phyloP scores from a whole-genome alignment of 2,329 filamentous ascomycete species.

The Cladosporium sp. region DNA sequence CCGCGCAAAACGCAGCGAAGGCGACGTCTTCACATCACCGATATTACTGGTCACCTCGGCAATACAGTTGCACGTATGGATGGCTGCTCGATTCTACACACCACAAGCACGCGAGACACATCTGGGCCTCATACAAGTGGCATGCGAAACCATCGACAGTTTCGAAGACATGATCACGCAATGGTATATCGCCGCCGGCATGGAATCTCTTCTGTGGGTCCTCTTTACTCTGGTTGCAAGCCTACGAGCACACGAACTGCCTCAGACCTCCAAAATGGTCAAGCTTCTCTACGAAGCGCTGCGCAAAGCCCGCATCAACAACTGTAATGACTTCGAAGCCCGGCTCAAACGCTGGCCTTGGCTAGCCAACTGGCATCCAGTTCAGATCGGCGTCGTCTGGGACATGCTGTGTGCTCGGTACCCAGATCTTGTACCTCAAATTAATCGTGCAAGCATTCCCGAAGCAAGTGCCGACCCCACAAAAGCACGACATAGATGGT shows the following conservation, averaged over 20 bases:
- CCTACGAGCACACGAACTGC: conserved; percentile 10
- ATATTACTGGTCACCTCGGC: conserved; percentile 13
- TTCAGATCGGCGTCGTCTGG: conserved; percentile 10
- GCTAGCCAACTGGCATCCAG: conserved; percentile 12
- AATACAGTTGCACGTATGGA: conserved; percentile 16
- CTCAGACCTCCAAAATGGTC: background rate
- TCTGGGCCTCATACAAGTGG: conserved; percentile 5
- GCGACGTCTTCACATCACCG: conserved; percentile 1
- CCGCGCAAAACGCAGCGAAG: conserved; percentile 9
- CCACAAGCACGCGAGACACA: conserved; percentile 15
- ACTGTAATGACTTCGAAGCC: conserved; percentile 2
- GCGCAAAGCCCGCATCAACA: conserved; percentile 13
- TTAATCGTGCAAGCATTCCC: background rate
- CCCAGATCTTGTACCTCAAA: conserved; percentile 10
- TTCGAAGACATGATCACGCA: conserved; percentile 17
- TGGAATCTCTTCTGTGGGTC: conserved; percentile 9
- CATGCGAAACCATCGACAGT: background rate
- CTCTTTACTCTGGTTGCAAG: conserved; percentile 9
- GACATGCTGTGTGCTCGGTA: conserved; percentile 12
- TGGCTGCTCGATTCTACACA: conserved; percentile 16
- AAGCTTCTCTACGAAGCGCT: conserved; percentile 11
- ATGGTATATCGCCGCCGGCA: conserved; percentile 16
- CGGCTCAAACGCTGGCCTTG: conserved; percentile 6
- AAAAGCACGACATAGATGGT: conserved; percentile 15
- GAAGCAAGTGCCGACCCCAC: conserved; percentile 2